phyloP scores from a whole-genome alignment of 495 filamentous ascomycete species.

The Podospora pseudoanserina region DNA sequence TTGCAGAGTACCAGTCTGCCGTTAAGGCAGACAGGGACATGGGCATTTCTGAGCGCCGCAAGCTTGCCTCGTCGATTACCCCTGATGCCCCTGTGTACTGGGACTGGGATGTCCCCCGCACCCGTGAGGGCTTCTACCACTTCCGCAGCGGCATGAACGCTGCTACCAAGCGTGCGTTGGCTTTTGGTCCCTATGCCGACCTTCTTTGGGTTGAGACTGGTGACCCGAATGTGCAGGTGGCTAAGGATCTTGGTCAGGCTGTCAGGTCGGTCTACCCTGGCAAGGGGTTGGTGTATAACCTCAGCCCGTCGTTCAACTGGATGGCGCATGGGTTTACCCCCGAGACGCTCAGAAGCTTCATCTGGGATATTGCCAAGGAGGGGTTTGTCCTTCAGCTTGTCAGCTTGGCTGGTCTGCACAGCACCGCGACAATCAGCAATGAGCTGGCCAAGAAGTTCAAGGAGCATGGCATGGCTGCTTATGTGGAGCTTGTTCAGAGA shows the following conservation, averaged over 20 bases:
- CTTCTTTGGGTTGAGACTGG: slow-evolving; percentile 97
- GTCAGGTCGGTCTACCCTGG: slow-evolving; percentile 63
- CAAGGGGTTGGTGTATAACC: slow-evolving; percentile 94
- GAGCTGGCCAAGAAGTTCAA: slow-evolving; percentile 82
- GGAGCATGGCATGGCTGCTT: slow-evolving; percentile 89
- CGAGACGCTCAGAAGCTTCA: slow-evolving; percentile 73
- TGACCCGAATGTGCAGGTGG: slow-evolving; percentile 75
- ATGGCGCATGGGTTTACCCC: slow-evolving; percentile 88
- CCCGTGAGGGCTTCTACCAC: slow-evolving; percentile 94
- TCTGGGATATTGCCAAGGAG: slow-evolving; percentile 92
- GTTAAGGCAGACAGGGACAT: slow-evolving; percentile 64
- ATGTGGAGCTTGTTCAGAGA: slow-evolving; percentile 83
- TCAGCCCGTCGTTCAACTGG: slow-evolving; percentile 97
- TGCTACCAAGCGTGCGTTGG: slow-evolving; percentile 87
- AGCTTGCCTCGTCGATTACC: slow-evolving; percentile 62
- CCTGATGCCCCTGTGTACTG: slow-evolving; percentile 61
- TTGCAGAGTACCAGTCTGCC: slow-evolving; percentile 60
- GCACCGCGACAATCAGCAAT: slow-evolving; percentile 78
- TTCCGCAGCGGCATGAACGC: slow-evolving; percentile 83
- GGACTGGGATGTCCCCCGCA: slow-evolving; percentile 89
- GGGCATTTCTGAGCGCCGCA: slow-evolving; percentile 70
- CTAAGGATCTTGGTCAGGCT: slow-evolving; percentile 66
- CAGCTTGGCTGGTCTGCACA: slow-evolving; percentile 85
- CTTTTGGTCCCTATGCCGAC: slow-evolving; percentile 88
- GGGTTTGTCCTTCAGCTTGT: slow-evolving; percentile 94